phyloP scores from a whole-genome alignment of 164 flowering plant genomes.

The Stephania yunnanensis region DNA sequence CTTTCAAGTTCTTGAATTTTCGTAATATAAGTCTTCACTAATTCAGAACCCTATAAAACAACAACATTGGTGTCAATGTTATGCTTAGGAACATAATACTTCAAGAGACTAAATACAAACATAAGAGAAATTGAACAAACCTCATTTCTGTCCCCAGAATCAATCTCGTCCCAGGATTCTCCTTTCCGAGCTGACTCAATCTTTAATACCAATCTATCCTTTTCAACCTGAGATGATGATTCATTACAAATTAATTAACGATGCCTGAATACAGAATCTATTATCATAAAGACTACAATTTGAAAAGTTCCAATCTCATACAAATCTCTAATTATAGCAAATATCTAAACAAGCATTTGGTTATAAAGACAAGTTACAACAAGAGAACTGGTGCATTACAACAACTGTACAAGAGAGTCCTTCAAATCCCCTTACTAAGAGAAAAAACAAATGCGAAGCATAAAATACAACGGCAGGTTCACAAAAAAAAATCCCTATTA shows the following conservation, averaged over 20 bases:
- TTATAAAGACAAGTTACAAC: not conserved
- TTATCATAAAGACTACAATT: not conserved
- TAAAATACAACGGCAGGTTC: too few relatives aligned
- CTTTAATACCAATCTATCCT: conserved; percentile 64
- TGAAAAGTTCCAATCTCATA: not conserved
- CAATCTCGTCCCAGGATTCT: conserved; percentile 80
- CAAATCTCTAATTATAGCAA: not conserved
- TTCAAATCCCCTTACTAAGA: not conserved
- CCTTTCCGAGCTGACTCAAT: conserved; percentile 75
- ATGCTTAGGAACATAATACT: not conserved
- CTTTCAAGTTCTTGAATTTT: conserved; percentile 84
- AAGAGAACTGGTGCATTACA: not conserved
- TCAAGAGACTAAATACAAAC: not conserved
- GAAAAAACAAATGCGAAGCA: too few relatives aligned
- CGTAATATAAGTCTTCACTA: conserved; percentile 55
- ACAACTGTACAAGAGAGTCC: not conserved
- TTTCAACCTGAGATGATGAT: conserved; percentile 57
- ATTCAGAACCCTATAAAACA: conserved; percentile 44
- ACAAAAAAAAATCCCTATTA: not conserved
- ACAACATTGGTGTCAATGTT: not conserved
- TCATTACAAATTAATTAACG: not conserved
- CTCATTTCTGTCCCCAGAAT: conserved; percentile 35
- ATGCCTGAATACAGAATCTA: not conserved
- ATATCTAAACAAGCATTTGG: not conserved
- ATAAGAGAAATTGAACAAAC: conserved; percentile 24